phyloP scores from a whole-genome alignment of 73 alveolate species.

The Paramecium caudatum region DNA sequence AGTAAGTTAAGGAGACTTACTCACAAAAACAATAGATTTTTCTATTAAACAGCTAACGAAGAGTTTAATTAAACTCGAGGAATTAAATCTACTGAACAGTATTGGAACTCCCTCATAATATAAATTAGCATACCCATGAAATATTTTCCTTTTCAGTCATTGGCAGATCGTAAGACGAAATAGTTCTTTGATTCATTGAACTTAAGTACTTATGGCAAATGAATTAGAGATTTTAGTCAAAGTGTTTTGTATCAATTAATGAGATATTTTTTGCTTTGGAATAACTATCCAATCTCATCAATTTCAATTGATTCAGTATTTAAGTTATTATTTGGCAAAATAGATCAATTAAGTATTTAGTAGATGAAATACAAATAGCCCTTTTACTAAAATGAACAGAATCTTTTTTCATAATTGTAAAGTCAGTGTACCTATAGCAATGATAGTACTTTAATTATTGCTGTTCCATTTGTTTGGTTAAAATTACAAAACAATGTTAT shows the following conservation, averaged over 20 bases:
- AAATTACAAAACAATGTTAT: slow-evolving; percentile 6
- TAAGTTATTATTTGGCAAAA: not conserved
- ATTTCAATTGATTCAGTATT: not conserved
- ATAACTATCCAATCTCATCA: not conserved
- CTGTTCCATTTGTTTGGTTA: not conserved
- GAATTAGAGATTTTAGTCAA: slow-evolving; percentile 6
- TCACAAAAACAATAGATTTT: slow-evolving; percentile 65
- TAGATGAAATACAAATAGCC: slow-evolving; percentile 31
- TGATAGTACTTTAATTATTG: not conserved
- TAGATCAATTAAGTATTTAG: slow-evolving; percentile 5
- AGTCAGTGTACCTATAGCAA: not conserved
- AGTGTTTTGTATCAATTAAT: not conserved
- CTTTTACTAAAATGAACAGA: not conserved
- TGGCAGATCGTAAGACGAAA: not conserved
- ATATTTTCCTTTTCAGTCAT: slow-evolving; percentile 22
- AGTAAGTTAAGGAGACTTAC: slow-evolving; percentile 6
- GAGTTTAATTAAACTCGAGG: not conserved
- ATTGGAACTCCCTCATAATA: slow-evolving; percentile 34
- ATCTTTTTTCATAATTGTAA: not conserved
- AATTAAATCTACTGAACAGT: not conserved
- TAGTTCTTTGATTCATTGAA: too few relatives aligned
- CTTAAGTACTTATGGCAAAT: too few relatives aligned
- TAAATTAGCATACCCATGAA: slow-evolving; percentile 40
- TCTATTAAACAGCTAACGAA: slow-evolving; percentile 18
- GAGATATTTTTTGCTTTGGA: not conserved